These are phyloP conservation scores for Chaetomiaceae sp. DNA, from an alignment of 2,329 filamentous ascomycete species.

Conservation along the genomic window DNA sequence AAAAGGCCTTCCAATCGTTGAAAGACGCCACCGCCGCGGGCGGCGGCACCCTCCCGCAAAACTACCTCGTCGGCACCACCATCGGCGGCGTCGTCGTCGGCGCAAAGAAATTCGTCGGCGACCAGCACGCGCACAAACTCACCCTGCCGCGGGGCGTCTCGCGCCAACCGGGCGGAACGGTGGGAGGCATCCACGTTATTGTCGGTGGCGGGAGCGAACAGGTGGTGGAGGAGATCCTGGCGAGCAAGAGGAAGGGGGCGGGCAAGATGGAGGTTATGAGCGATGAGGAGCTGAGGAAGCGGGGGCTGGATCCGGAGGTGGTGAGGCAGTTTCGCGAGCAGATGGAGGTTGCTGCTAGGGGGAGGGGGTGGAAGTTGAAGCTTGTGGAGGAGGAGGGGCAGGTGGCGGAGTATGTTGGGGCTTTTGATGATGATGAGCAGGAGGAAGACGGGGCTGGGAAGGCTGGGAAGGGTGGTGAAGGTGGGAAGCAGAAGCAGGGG, in stretches of 20 bases:
- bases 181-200: too few relatives aligned
- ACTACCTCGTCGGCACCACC: slow-evolving; percentile 33
- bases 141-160: slow-evolving; percentile 41
- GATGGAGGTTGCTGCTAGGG: slow-evolving; percentile 64
- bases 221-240: slow-evolving; percentile 42
- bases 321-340: slow-evolving; percentile 66
- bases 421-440: slow-evolving; percentile 15
- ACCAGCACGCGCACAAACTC: slow-evolving; percentile 44
- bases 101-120: slow-evolving; percentile 46
- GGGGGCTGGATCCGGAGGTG: slow-evolving; percentile 62
- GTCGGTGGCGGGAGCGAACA: too few relatives aligned
- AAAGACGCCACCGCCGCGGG: slow-evolving; percentile 16
- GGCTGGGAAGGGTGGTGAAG: slow-evolving; percentile 31
- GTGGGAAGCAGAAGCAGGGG: slow-evolving; percentile 3
- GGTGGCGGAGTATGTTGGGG: slow-evolving; percentile 11
- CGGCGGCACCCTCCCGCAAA: slow-evolving; percentile 7
- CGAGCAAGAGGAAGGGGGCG: slow-evolving; percentile 53
- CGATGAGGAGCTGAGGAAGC: slow-evolving; percentile 62
- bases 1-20: background rate
- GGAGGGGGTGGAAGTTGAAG: slow-evolving; percentile 77
- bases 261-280: slow-evolving; percentile 53
- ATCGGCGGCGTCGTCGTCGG: slow-evolving; percentile 54
- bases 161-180: slow-evolving; percentile 10
- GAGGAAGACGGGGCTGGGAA: slow-evolving; percentile 51
- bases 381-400: slow-evolving; percentile 67